Conservation (phyloP, 345 rosid species). For the Trapa incisa region DNA sequence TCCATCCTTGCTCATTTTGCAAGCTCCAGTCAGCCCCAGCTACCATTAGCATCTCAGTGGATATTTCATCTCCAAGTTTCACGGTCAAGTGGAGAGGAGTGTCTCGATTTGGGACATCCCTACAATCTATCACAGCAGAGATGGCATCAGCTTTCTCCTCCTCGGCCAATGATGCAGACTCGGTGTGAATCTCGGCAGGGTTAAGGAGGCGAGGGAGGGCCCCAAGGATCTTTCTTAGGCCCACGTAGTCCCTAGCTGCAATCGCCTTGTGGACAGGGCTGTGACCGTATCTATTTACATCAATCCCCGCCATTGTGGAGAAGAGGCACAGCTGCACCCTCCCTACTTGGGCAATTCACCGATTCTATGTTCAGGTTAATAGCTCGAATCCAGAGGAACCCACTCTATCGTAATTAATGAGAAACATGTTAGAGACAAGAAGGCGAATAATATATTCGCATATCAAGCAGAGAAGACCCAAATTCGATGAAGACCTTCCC, state of each 20-base stretch:
- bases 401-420: not conserved
- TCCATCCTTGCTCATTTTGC: constrained; percentile 95
- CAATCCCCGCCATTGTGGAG: constrained; percentile 46
- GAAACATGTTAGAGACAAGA: not conserved
- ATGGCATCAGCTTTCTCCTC: constrained; percentile 81
- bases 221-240: constrained; percentile 54
- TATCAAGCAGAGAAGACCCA: constrained; percentile 11
- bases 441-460: not conserved
- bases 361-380: constrained; percentile 10
- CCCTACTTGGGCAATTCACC: constrained; percentile 4
- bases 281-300: constrained; percentile 66
- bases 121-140: constrained; percentile 54
- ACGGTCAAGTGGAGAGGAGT: constrained; percentile 95
- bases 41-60: constrained; percentile 82
- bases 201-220: constrained; percentile 60
- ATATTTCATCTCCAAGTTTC: constrained; percentile 61
- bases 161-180: constrained; percentile 56
- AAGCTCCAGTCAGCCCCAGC: constrained; percentile 96
- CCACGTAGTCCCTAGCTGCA: constrained; percentile 46
- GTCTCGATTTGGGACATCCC: constrained; percentile 82
- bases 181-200: constrained; percentile 56
- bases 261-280: constrained; percentile 81
- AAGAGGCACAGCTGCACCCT: constrained; percentile 1
- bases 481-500: constrained; percentile 7
- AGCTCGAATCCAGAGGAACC: constrained; percentile 6